A percentile compares a stretch with the other conserved stretches of the same genome.
Evolutionary conservation across 164 flowering plant species (phyloP).

Genomic region (Magnolia officinalis): DNA sequence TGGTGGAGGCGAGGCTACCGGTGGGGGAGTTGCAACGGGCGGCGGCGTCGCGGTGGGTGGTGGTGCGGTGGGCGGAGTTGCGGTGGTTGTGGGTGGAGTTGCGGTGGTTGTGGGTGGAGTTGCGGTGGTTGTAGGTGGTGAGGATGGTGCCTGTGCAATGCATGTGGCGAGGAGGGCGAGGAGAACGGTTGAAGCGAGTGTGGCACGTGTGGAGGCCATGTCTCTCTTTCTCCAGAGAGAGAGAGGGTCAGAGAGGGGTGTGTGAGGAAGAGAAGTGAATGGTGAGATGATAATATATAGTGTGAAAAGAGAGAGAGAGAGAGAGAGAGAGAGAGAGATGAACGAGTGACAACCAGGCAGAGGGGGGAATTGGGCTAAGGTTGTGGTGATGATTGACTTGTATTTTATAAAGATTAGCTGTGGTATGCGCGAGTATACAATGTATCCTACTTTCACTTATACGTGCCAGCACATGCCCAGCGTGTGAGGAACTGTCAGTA

Average conservation of each 20-base stretch:
- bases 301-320: neutral
- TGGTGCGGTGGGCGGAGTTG: slow-evolving; percentile 4
- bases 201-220: slow-evolving; percentile 38
- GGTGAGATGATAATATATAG: slow-evolving; percentile 11
- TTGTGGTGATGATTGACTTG: neutral
- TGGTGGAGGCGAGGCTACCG: slow-evolving; percentile 6
- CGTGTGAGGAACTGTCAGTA: no score
- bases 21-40: slow-evolving; percentile 9
- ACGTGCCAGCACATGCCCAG: no score
- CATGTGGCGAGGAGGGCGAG: slow-evolving; percentile 23
- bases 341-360: slow-evolving; percentile 10
- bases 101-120: slow-evolving; percentile 4
- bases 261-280: neutral
- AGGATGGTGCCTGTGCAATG: slow-evolving; percentile 19
- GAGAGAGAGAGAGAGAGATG: neutral
- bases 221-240: neutral
- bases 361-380: neutral
- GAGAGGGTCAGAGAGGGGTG: neutral
- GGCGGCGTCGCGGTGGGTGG: slow-evolving; percentile 5
- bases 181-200: slow-evolving; percentile 18
- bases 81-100: neutral
- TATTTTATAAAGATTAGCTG: neutral
- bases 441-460: no score
- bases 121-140: neutral
- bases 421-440: no score